Percentiles rank a stretch among this genome's conserved stretches.
Conservation (phyloP, 2,329 filamentous ascomycete species). For the Aspergillus ochraceus region DNA sequence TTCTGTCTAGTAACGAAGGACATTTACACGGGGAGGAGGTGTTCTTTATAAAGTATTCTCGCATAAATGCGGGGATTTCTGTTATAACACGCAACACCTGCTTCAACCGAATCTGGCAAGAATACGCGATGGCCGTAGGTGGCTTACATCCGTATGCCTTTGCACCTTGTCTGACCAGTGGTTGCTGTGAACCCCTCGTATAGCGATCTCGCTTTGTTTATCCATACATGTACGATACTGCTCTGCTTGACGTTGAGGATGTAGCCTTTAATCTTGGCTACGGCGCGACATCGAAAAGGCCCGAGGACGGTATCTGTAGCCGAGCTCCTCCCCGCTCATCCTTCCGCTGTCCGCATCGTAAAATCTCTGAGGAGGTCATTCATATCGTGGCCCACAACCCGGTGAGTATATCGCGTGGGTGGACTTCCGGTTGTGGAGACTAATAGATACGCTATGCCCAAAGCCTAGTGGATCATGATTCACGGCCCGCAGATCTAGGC, state of each 20-base stretch:
- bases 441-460: neutral
- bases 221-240: neutral
- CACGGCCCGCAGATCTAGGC: neutral
- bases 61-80: neutral
- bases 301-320: neutral
- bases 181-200: slow-evolving; percentile 1
- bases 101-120: slow-evolving; percentile 3
- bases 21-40: slow-evolving; percentile 3
- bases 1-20: slow-evolving; percentile 2
- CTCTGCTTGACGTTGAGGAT: neutral
- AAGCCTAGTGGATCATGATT: neutral
- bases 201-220: slow-evolving; percentile 1
- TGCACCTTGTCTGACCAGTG: neutral
- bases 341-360: neutral
- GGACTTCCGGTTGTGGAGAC: neutral
- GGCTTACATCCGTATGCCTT: slow-evolving; percentile 4
- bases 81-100: slow-evolving; percentile 1
- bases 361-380: neutral
- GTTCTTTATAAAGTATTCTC: slow-evolving; percentile 1
- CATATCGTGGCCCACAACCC: neutral
- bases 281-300: neutral
- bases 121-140: slow-evolving; percentile 2
- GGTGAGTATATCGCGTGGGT: neutral
- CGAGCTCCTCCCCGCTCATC: neutral
- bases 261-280: neutral